A percentile compares a stretch with the other conserved stretches of the same genome.
Evolutionary conservation across 2,329 filamentous ascomycete genomes (phyloP).

Genomic region (Colletotrichum lini): DNA sequence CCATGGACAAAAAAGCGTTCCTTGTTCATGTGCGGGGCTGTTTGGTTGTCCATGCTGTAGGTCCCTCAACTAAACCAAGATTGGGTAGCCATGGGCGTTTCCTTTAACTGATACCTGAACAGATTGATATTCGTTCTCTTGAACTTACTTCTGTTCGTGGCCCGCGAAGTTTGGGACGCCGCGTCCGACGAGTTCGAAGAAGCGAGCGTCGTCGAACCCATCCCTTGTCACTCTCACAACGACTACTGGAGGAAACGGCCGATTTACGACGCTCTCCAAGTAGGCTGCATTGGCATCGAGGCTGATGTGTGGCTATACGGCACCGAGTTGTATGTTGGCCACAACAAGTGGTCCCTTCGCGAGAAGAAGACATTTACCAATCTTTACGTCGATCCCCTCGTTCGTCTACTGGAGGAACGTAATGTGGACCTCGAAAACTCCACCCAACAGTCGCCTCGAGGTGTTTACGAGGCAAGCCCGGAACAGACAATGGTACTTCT

Average conservation of each 20-base stretch:
- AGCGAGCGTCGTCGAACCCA: conserved; percentile 58
- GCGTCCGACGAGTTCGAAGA: conserved; percentile 16
- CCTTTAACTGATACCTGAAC: conserved; percentile 1
- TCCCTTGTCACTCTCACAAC: conserved; percentile 77
- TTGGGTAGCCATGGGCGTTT: no score
- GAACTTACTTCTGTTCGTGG: conserved; percentile 36
- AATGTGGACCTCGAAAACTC: conserved; percentile 61
- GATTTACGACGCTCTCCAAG: conserved; percentile 72
- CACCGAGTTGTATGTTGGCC: conserved; percentile 72
- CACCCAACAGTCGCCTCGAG: conserved; percentile 55
- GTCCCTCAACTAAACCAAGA: neutral
- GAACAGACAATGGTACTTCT: conserved; percentile 72
- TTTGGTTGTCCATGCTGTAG: conserved; percentile 41
- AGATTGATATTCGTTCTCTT: conserved; percentile 37
- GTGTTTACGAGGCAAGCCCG: conserved; percentile 70
- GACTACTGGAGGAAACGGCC: conserved; percentile 78
- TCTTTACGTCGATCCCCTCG: conserved; percentile 76
- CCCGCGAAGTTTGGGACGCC: conserved; percentile 33
- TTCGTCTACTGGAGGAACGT: conserved; percentile 70
- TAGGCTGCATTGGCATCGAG: conserved; percentile 75
- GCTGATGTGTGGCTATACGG: conserved; percentile 78
- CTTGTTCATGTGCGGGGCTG: conserved; percentile 38
- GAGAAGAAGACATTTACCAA: conserved; percentile 69
- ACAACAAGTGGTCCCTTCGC: conserved; percentile 69
- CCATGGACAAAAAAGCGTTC: conserved; percentile 37